phyloP scores from a whole-genome alignment of 331 rosid genomes.

The Spiraea crenata region DNA sequence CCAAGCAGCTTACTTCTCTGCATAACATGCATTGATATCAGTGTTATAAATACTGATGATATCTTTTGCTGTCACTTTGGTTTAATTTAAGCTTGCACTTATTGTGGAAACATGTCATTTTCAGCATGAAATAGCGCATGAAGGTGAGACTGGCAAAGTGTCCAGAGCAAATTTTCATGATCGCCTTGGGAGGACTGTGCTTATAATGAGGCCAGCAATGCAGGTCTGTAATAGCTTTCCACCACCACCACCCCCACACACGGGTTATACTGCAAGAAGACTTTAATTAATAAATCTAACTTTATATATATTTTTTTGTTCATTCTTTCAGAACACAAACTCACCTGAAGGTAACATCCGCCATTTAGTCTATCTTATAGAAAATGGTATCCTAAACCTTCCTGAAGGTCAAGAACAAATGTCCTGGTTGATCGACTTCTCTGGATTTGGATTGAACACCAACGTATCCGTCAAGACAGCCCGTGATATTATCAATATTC shows the following conservation, averaged over 20 bases:
- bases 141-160: conserved; percentile 93
- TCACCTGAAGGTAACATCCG: conserved; percentile 57
- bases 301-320: not conserved
- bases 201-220: conserved; percentile 86
- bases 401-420: conserved; percentile 81
- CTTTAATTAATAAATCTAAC: not conserved
- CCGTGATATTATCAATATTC: conserved; percentile 69
- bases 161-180: conserved; percentile 78
- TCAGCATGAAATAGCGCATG: conserved; percentile 86
- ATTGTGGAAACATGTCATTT: conserved; percentile 20
- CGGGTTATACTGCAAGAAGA: not conserved
- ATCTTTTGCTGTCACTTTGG: not conserved
- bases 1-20: not conserved
- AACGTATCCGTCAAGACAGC: conserved; percentile 58
- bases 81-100: conserved; percentile 19
- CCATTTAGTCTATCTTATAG: conserved; percentile 77
- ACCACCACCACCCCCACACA: not conserved
- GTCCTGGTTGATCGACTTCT: conserved; percentile 90
- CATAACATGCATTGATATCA: not conserved
- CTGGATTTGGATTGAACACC: conserved; percentile 63
- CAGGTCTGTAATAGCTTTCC: conserved; percentile 54
- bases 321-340: conserved; percentile 60
- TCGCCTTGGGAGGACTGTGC: conserved; percentile 77
- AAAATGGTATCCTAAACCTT: conserved; percentile 81
- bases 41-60: not conserved